These are phyloP conservation scores for Waitea zeae DNA, from an alignment of 1,284 basidiomycete species.

Conservation along the genomic window DNA sequence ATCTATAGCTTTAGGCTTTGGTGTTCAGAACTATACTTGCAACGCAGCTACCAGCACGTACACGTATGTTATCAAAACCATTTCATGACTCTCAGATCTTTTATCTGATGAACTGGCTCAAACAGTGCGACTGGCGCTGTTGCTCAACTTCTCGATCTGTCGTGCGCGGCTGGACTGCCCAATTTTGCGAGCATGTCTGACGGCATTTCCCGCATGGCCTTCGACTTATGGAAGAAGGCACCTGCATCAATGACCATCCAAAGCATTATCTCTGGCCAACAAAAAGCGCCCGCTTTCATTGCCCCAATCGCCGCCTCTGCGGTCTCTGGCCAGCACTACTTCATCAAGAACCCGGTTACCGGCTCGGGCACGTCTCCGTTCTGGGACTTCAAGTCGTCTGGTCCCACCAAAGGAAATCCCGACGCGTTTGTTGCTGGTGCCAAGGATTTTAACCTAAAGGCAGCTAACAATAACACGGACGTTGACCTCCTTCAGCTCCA, in stretches of 20 bases:
- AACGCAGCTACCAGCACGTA: conserved; percentile 14
- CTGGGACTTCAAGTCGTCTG: conserved; percentile 16
- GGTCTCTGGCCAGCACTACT: conserved; percentile 17
- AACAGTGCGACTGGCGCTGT: conserved; percentile 25
- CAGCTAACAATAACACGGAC: conserved; percentile 14
- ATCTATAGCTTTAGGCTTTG: conserved; percentile 24
- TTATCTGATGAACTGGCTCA: no score
- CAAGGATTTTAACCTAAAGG: conserved; percentile 11
- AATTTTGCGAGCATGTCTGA: conserved; percentile 23
- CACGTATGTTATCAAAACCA: conserved; percentile 9
- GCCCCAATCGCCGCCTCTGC: neutral
- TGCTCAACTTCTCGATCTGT: conserved; percentile 40
- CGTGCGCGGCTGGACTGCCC: conserved; percentile 26
- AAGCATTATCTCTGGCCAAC: neutral
- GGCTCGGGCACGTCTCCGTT: conserved; percentile 10
- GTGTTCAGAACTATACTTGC: conserved; percentile 25
- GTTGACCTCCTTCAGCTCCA: conserved; percentile 22
- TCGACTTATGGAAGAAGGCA: neutral
- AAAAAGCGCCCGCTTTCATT: no score
- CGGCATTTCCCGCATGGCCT: conserved; percentile 13
- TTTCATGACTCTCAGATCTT: no score
- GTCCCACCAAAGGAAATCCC: conserved; percentile 8
- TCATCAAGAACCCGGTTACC: conserved; percentile 11
- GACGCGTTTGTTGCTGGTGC: conserved; percentile 13
- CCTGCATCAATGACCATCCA: neutral